Evolutionary conservation across 306 rosid species (phyloP), one percentile per base, ranked within the genome.

Genomic region (Spatholobus suberectus): DNA sequence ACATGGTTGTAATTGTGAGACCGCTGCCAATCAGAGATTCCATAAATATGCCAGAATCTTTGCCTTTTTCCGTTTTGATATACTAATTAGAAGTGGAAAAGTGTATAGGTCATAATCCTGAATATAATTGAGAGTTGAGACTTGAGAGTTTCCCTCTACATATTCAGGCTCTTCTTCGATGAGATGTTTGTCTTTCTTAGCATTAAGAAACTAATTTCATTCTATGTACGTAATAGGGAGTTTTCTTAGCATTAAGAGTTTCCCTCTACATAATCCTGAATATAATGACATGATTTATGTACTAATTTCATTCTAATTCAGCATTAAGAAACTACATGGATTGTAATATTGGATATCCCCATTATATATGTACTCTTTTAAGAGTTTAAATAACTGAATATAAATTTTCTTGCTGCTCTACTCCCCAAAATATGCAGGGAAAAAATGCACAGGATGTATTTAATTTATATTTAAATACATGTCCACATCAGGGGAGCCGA

Each of bases 401-500:
- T 67, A 59, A 37, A 38, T 73, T 49, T 52, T 81, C 47, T 80
- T 63, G 65, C 40, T 59, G n/a, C 57, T 11, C 32, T 23, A 61
- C 44, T 55, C 29, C 61, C 15, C 12, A 43, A 79, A 81, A 76
- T 32, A 43, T 65, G 41, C 82, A 92, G 99, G 94, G 89, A 38
- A 88, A 89, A 81, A 83, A 84, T 70, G 94, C 86, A 26, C 81
- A 75, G 23, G 94, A 90, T 40, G 86, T 85, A 18, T 96, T 96
- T 54, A 46, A 83, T 81, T 83, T 79, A 26, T 96, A 96, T 88
- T 86, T 92, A 77, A 96, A 96, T 81, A 96, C 96, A 32, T 96
- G 99, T 79, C 98, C 99, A 3, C 82, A 89, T 74, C 99, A 96
- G 84, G 99, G 99, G 67, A 96, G 99, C 86, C 94, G 97, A 85